Base-by-base conservation (phyloP, 78 protist genomes). In the Tieghemostelium lacteum region DNA sequence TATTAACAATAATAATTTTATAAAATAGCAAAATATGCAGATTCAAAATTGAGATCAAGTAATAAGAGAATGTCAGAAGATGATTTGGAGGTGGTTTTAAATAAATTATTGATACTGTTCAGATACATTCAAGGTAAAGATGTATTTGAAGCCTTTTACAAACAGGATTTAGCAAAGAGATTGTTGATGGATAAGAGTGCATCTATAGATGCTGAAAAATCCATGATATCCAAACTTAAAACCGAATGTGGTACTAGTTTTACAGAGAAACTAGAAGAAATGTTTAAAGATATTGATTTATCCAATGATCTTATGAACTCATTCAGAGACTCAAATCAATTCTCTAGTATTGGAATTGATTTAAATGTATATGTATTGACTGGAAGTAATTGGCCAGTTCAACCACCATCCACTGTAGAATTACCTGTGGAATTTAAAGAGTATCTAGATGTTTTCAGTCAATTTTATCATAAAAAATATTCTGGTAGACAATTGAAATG, bases 81-180 rank as follows among this genome's bases (percentile, higher is more conserved):
- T 20, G 92, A 88, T 28, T 34, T 83, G 33, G 95, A 89, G 19
- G 37, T 10, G 1, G 12, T 61, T 8, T 65, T 94, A 22, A 95
- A 96, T 60, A 33, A 71, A 22, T 86, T 86, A 19, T 36, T 98
- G 76, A 86, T 42, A 2, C 83, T 98, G 14, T 97, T 97, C 94
- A 73, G 98, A 14, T 86, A 75, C 36, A 85, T 96, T 26, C 94
- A 94, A 34, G 95, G 98, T 45, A 96, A 98, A 72, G 99, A 98
- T 85, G 88, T 98, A 24, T 98, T 98, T 57, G 99, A 98, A 92
- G 99, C 99, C n/a, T 97, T 98, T 45, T 98, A 97, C 77, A 96
- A 97, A 86, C 92, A 86, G 45, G 96, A 97, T 85, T 76, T 98
- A n/a, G 93, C 98, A 28, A 97, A 94, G 92, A 85, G 99, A 28